Base-by-base conservation (phyloP, 345 rosid species). In the Moricandia arvensis region DNA sequence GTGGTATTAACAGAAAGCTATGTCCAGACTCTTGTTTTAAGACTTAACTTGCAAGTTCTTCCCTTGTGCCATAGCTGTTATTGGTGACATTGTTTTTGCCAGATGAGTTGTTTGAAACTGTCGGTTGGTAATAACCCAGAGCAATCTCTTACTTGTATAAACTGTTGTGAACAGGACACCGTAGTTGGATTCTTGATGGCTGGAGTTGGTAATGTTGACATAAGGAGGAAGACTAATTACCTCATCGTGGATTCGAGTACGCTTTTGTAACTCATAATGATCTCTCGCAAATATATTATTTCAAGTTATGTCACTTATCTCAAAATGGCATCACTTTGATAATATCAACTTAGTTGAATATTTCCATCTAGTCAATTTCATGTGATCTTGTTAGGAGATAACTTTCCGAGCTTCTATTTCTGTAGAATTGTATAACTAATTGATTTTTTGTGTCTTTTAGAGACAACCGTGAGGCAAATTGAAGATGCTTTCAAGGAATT, bases 141-240 rank as follows among this genome's bases (percentile, higher is more conserved):
- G 43, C 11, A 27, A 3, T 68, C 18, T 60, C 60, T 55, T 38
- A 53, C 60, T 51, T 72, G 12, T 61, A 6, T 72, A 10, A 47
- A 43, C 1, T 72, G 24, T 65, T 72, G 30, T 71, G 54, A 62
- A 45, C 71, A 95, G 99, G 99, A 95, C 76, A 92, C 97, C 0
- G 84, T 95, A 11, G 88, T 86, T 82, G 99, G 99, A 63, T 88
- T 95, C 86, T 82, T 92, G 86, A 88, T 93, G 79, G 94, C 97
- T 78, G 99, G 99, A 66, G 99, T 96, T 49, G 99, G 99, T 70
- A 96, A 96, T 75, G 99, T 96, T 64, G 99, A 96, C 73, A 74
- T 95, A 80, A 80, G 97, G 76, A 91, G 96, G 58, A 95, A 92
- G 83, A 90, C 97, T 57, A 95, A 95, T 77, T 93, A 93, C 73